Evolutionary conservation across 768 basidiomycete species (phyloP).

Genomic region (Kwoniella sp.): DNA sequence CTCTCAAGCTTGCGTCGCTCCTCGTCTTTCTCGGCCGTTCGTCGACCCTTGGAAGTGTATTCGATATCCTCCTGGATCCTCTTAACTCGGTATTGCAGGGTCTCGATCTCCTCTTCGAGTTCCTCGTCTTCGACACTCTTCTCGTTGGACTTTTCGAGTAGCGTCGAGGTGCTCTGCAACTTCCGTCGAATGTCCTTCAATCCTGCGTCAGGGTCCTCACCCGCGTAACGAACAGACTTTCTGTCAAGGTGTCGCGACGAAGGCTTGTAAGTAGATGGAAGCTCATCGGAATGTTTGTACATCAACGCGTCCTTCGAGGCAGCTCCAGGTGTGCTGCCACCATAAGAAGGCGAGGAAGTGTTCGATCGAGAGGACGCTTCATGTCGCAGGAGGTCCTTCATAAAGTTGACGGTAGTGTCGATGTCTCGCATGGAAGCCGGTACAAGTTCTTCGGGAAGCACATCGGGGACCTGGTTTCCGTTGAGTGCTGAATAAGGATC

Average conservation of each 20-base stretch:
- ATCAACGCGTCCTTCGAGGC: slow-evolving; percentile 77
- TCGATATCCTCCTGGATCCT: slow-evolving; percentile 90
- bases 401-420: slow-evolving; percentile 81
- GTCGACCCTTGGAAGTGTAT: slow-evolving; percentile 75
- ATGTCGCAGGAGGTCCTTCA: slow-evolving; percentile 83
- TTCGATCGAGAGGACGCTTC: slow-evolving; percentile 68
- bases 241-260: slow-evolving; percentile 83
- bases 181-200: slow-evolving; percentile 83
- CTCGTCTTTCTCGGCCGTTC: slow-evolving; percentile 73
- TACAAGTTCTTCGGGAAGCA: slow-evolving; percentile 82
- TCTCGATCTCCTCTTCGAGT: slow-evolving; percentile 85
- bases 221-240: slow-evolving; percentile 70
- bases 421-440: slow-evolving; percentile 91
- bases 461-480: slow-evolving; percentile 84
- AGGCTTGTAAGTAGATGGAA: slow-evolving; percentile 75
- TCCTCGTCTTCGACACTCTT: slow-evolving; percentile 81
- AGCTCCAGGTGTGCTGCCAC: slow-evolving; percentile 21
- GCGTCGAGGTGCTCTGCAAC: slow-evolving; percentile 73
- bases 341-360: slow-evolving; percentile 46
- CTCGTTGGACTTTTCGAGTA: slow-evolving; percentile 75
- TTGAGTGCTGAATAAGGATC: slow-evolving; percentile 72
- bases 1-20: slow-evolving; percentile 84
- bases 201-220: slow-evolving; percentile 68
- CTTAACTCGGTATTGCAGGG: slow-evolving; percentile 79
- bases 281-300: slow-evolving; percentile 76